A percentile compares a stretch with the other conserved stretches of the same genome.
Evolutionary conservation across 2,329 filamentous ascomycete genomes (phyloP).

Genomic region (Aspergillus sp.): DNA sequence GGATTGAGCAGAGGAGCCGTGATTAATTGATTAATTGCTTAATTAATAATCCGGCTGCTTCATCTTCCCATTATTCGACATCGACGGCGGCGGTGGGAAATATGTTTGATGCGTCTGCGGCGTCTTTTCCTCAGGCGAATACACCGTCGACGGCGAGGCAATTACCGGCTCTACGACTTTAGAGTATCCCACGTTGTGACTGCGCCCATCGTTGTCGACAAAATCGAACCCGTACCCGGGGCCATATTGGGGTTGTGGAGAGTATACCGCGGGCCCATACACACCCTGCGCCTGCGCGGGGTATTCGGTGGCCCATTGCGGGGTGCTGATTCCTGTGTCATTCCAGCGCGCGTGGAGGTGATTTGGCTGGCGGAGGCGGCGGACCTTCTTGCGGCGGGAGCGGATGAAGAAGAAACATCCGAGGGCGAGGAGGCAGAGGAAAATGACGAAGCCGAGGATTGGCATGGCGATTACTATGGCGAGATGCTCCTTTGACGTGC

Average conservation of each 20-base stretch:
- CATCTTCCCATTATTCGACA: slow-evolving; percentile 2
- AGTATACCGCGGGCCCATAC: slow-evolving; percentile 13
- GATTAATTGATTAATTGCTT: no score
- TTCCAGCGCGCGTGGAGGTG: slow-evolving; percentile 38
- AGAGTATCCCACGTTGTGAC: slow-evolving; percentile 18
- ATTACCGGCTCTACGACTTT: slow-evolving; percentile 13
- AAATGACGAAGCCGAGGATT: slow-evolving; percentile 42
- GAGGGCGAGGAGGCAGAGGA: slow-evolving; percentile 30
- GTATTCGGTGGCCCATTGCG: slow-evolving; percentile 26
- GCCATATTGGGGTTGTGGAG: slow-evolving; percentile 9
- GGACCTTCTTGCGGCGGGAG: slow-evolving; percentile 38
- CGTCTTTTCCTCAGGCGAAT: slow-evolving; percentile 13
- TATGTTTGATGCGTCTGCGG: slow-evolving; percentile 3
- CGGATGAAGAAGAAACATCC: slow-evolving; percentile 46
- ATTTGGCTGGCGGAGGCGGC: slow-evolving; percentile 25
- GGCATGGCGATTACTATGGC: slow-evolving; percentile 45
- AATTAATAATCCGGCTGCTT: background rate
- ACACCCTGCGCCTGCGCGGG: slow-evolving; percentile 16
- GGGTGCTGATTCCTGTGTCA: slow-evolving; percentile 33
- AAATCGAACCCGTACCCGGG: slow-evolving; percentile 20
- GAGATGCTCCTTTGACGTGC: slow-evolving; percentile 29
- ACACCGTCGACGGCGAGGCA: slow-evolving; percentile 1
- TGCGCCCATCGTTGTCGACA: slow-evolving; percentile 28
- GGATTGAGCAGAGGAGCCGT: no score
- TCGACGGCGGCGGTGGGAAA: slow-evolving; percentile 1